Evolutionary conservation across 225 moss, liverwort and hornwort genomes (phyloP), one percentile per base, ranked within the genome.

Genomic region (Sphagnum tenellum): DNA sequence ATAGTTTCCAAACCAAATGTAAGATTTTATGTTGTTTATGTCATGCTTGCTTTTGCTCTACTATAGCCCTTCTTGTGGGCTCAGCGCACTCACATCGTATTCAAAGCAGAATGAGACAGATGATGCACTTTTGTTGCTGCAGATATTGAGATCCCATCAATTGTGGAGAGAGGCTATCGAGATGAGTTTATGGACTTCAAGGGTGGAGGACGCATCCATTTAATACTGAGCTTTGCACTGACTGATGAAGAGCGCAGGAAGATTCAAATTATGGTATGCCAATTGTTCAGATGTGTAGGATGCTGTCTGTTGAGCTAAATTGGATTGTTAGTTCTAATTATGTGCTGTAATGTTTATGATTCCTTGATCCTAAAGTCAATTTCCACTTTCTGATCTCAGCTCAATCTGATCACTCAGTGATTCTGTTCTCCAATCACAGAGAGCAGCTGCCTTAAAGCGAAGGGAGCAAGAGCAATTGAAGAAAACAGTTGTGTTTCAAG

Each of bases 161-260:
- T 88, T 50, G 75, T 89, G 63, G 74, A 94, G 70, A 78, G 71
- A 68, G 89, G 94, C 46, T 82, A 58, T 59, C 86, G 83, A 74
- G 94, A 94, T 64, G 87, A 89, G 12, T 79, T 82, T 64, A 74
- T 89, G 3, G 66, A 66, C 46, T 76, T 94, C 47, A 53, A 76
- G 47, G 75, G 78, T 12, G 91, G 91, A 47, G 94, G 94, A 60
- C 78, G 70, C 60, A 73, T 94, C 62, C 94, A 91, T 67, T 53
- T 94, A 73, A 88, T 67, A 46, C 68, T 89, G 70, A 80, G 76
- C 67, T 91, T 89, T 65, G 69, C 81, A 29, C 75, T 88, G 48
- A 84, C 87, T 67, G 83, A 81, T 73, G 87, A 81, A 53, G 91
- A 89, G 64, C 71, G 72, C 50, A 80, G 67, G 70, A 83, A 77